phyloP scores from a whole-genome alignment of 2,329 filamentous ascomycete genomes.

The Tolypocladium paradoxum region DNA sequence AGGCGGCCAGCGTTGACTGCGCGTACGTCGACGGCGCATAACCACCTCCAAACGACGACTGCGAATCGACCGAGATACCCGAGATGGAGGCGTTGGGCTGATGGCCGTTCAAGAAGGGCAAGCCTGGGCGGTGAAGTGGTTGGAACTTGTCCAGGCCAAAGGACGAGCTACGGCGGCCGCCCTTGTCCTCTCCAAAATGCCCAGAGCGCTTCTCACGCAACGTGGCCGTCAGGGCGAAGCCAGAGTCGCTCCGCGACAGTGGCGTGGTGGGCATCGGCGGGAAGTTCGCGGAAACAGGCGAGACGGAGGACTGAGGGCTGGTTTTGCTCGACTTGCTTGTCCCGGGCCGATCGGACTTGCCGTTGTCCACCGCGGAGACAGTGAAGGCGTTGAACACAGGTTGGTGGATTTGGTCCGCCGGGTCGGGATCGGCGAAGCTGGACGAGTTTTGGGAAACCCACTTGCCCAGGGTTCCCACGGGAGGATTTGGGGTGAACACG shows the following conservation, averaged over 20 bases:
- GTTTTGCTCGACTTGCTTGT: conserved; percentile 57
- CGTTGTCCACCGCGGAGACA: conserved; percentile 57
- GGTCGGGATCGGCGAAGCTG: conserved; percentile 63
- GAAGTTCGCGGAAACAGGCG: conserved; percentile 69
- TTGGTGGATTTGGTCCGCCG: conserved; percentile 37
- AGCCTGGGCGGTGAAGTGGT: conserved; percentile 56
- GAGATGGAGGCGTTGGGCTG: conserved; percentile 49
- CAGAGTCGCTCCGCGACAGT: conserved; percentile 83
- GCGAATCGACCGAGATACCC: conserved; percentile 49
- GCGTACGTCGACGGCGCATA: conserved; percentile 80
- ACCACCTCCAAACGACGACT: conserved; percentile 57
- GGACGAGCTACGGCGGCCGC: conserved; percentile 84
- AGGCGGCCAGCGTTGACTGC: conserved; percentile 74
- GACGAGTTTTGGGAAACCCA: conserved; percentile 85
- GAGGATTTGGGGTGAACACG: conserved; percentile 63
- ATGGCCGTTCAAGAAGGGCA: conserved; percentile 62
- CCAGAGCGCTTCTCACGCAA: conserved; percentile 90
- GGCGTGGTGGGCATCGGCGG: conserved; percentile 66
- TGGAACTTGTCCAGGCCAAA: conserved; percentile 68
- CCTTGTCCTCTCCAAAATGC: conserved; percentile 69
- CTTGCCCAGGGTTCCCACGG: conserved; percentile 65
- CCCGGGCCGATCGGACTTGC: conserved; percentile 62
- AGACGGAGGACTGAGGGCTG: conserved; percentile 55
- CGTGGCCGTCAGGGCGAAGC: conserved; percentile 74
- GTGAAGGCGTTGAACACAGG: conserved; percentile 89